Conservation (phyloP, 768 basidiomycete species). For the Phaeotremella fagi region DNA sequence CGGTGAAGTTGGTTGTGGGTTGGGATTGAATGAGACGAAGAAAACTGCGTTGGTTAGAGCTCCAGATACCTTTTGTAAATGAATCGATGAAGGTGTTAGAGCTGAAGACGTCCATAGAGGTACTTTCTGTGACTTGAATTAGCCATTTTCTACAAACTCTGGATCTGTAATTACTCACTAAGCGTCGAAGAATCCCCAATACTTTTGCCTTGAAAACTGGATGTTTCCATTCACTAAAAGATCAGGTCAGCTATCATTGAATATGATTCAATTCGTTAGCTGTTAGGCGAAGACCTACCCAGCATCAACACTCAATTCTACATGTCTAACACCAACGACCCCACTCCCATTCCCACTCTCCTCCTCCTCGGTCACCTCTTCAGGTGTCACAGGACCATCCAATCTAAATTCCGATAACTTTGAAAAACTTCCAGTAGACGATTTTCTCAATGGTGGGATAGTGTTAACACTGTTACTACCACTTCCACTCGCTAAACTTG, state of each 20-base stretch:
- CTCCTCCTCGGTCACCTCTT: slow-evolving; percentile 12
- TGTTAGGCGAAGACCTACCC: slow-evolving; percentile 30
- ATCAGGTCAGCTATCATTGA: too few relatives aligned
- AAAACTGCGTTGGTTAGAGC: slow-evolving; percentile 94
- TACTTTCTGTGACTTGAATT: slow-evolving; percentile 22
- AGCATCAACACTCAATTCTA: slow-evolving; percentile 37
- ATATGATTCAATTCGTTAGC: too few relatives aligned
- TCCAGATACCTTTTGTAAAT: slow-evolving; percentile 77
- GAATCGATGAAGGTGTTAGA: slow-evolving; percentile 50
- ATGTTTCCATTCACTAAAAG: slow-evolving; percentile 42
- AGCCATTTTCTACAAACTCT: neutral
- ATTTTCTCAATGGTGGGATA: slow-evolving; percentile 25
- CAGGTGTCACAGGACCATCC: slow-evolving; percentile 14
- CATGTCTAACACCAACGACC: slow-evolving; percentile 37
- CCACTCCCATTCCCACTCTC: slow-evolving; percentile 8
- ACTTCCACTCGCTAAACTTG: neutral
- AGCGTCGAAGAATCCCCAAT: slow-evolving; percentile 30
- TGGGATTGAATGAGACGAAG: slow-evolving; percentile 71
- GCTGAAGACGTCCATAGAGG: slow-evolving; percentile 44
- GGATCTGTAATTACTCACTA: slow-evolving; percentile 23
- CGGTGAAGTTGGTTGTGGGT: slow-evolving; percentile 34
- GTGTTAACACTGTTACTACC: slow-evolving; percentile 5
- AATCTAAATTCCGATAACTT: slow-evolving; percentile 40
- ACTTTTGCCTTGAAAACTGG: slow-evolving; percentile 46
- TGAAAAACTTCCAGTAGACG: slow-evolving; percentile 35